Percentiles rank a stretch among this genome's conserved stretches.
Conservation (phyloP, 257 asterid genomes). For the Haberlea rhodopensis region DNA sequence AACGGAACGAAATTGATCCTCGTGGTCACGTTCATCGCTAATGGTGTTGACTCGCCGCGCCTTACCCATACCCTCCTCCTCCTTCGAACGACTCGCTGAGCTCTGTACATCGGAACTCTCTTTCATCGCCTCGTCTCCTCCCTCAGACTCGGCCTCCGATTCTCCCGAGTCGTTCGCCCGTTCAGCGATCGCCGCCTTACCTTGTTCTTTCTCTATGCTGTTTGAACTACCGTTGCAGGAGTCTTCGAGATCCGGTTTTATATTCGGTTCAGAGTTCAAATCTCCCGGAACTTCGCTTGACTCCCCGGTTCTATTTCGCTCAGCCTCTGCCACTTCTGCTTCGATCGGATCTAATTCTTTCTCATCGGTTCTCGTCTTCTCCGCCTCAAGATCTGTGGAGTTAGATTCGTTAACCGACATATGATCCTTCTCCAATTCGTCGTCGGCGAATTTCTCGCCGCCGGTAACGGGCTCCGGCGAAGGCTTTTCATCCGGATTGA, state of each 20-base stretch:
- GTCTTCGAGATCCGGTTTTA: conserved; percentile 45
- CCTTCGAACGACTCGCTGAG: conserved; percentile 65
- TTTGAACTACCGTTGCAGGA: conserved; percentile 71
- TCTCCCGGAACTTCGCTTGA: conserved; percentile 21
- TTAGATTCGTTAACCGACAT: conserved; percentile 58
- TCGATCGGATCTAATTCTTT: conserved; percentile 35
- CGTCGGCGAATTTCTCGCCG: conserved; percentile 33
- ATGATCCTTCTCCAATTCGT: conserved; percentile 42
- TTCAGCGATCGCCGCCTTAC: conserved; percentile 37
- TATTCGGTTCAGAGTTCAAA: conserved; percentile 31
- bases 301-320: conserved; percentile 11
- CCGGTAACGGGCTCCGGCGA: conserved; percentile 27
- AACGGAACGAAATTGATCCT: conserved; percentile 47
- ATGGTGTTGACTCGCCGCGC: conserved; percentile 47
- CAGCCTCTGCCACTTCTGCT: conserved; percentile 27
- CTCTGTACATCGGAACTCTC: conserved; percentile 74
- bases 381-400: conserved; percentile 60
- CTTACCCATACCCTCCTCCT: conserved; percentile 43
- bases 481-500: conserved; percentile 32
- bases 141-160: conserved; percentile 55
- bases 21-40: conserved; percentile 51
- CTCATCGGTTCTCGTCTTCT: conserved; percentile 38
- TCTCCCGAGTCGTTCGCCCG: conserved; percentile 43
- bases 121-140: conserved; percentile 41
- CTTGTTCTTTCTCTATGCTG: conserved; percentile 37